Percentiles rank a stretch among this genome's conserved stretches.
These are phyloP conservation scores for Cryphonectria radicalis DNA, from an alignment of 2,329 filamentous ascomycete genomes.

Conservation along the genomic window DNA sequence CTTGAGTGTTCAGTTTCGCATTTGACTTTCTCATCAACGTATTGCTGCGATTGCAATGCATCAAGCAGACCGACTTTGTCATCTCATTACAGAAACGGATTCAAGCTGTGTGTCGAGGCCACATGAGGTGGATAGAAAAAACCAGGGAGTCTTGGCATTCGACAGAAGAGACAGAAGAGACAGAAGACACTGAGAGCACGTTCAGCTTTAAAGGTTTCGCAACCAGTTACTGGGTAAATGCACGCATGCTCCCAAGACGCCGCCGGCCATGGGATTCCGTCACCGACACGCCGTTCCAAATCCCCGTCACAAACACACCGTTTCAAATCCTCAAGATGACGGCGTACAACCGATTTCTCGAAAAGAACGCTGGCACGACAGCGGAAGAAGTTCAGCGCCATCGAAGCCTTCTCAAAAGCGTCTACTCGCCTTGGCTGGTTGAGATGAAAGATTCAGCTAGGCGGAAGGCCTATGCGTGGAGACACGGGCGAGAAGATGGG, in stretches of 20 bases:
- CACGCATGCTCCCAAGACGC: not conserved
- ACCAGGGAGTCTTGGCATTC: not conserved
- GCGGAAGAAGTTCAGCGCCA: not conserved
- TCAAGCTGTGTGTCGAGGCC: constrained; percentile 6
- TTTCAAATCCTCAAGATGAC: constrained; percentile 11
- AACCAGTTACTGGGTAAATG: constrained; percentile 11
- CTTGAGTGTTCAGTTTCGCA: not conserved
- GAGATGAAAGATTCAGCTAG: not conserved
- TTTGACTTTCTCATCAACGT: constrained; percentile 12
- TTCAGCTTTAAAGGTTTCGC: constrained; percentile 3
- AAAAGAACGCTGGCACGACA: not conserved
- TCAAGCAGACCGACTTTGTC: not conserved
- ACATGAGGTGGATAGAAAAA: constrained; percentile 12
- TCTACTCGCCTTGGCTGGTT: not conserved
- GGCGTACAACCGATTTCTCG: not conserved
- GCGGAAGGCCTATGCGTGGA: constrained; percentile 20
- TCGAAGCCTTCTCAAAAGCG: not conserved
- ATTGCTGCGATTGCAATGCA: not conserved
- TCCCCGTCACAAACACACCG: constrained; percentile 9
- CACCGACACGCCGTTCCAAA: constrained; percentile 7
- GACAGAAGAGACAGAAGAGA: not conserved
- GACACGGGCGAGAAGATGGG: constrained; percentile 13
- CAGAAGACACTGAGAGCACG: not conserved
- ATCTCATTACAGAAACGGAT: not conserved
- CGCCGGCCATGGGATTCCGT: not conserved